These are phyloP conservation scores for Thelephora terrestris DNA, from an alignment of 1,284 basidiomycete species.

Conservation along the genomic window DNA sequence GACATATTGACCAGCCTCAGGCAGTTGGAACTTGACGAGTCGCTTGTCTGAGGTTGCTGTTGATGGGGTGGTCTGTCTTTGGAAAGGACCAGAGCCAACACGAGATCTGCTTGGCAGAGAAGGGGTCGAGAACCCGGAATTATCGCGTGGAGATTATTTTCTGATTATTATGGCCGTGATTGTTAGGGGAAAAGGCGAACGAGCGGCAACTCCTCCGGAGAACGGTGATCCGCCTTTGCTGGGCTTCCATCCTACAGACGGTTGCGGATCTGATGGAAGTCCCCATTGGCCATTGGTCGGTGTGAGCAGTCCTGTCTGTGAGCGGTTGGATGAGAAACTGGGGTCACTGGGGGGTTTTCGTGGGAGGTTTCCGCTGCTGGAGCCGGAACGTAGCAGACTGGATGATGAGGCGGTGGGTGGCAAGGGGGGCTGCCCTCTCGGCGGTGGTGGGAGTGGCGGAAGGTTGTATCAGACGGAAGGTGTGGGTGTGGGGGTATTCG, in stretches of 20 bases:
- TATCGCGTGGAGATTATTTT: conserved; percentile 42
- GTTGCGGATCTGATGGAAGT: too few species aligned
- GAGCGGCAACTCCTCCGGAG: too few species aligned
- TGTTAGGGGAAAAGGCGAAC: conserved; percentile 19
- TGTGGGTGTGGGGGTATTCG: conserved; percentile 17
- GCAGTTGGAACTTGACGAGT: conserved; percentile 79
- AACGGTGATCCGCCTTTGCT: too few species aligned
- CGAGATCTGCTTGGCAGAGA: conserved; percentile 32
- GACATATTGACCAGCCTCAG: conserved; percentile 65
- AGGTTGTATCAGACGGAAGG: conserved; percentile 32
- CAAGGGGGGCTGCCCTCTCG: conserved; percentile 48
- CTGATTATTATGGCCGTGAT: conserved; percentile 48
- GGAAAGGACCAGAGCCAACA: conserved; percentile 47
- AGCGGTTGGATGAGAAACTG: conserved; percentile 22
- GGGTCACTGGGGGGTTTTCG: background rate
- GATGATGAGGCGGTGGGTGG: conserved; percentile 25
- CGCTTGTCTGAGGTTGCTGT: too few species aligned
- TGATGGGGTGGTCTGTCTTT: conserved; percentile 31
- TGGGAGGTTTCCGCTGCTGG: background rate
- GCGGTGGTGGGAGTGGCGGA: too few species aligned
- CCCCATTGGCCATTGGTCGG: too few species aligned
- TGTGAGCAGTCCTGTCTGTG: conserved; percentile 14
- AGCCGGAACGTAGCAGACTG: too few species aligned
- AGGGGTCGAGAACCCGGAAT: conserved; percentile 32
- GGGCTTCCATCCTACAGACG: too few species aligned